Evolutionary conservation across 2,329 filamentous ascomycete genomes (phyloP), one percentile per base, ranked within the genome.

Genomic region (Aspergillus ochraceus): DNA sequence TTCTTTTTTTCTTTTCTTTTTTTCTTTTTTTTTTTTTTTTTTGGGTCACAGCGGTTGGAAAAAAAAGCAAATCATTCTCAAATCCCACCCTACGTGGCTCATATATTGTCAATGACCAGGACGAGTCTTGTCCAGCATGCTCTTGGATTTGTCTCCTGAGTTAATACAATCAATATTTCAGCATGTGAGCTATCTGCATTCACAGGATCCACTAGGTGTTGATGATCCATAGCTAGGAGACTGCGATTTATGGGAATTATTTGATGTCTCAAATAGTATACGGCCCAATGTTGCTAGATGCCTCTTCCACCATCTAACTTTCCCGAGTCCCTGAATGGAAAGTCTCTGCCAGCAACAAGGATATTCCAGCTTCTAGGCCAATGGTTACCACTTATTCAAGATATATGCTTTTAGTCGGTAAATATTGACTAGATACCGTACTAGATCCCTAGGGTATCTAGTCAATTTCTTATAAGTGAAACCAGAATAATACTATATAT

Each of bases 221-320:
- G 32, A 54, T 46, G 45, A 45, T 20, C 39, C 52, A 46, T 54
- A 54, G 52, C 52, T 54, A 47, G 17, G 26, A 42, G 26, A 54
- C 52, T 26, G 36, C 32, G 36, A 54, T 54, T 46, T 54, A 26
- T 46, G 52, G 52, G 52, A 39, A 46, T 54, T 54, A 46, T 54
- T 54, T 17, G 47, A 54, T 54, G 42, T 39, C 52, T 54, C 52
- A 45, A 54, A 54, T 39, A 45, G 42, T 49, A 17, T 55, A 55
- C 53, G 29, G 45, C 42, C 29, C 45, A 54, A 49, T 49, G 53
- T 45, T 55, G 45, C 53, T 30, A 39, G 53, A 46, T 49, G 24
- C 32, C 53, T 55, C 53, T 55, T 55, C 47, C 52, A 54, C 52
- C 52, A 30, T 54, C 22, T 39, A 54, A 54, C 52, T 54, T 30